Percentiles rank a stretch among this genome's conserved stretches.
These are phyloP conservation scores for Colletotrichum sp. DNA, from an alignment of 2,329 filamentous ascomycete genomes.

Conservation along the genomic window DNA sequence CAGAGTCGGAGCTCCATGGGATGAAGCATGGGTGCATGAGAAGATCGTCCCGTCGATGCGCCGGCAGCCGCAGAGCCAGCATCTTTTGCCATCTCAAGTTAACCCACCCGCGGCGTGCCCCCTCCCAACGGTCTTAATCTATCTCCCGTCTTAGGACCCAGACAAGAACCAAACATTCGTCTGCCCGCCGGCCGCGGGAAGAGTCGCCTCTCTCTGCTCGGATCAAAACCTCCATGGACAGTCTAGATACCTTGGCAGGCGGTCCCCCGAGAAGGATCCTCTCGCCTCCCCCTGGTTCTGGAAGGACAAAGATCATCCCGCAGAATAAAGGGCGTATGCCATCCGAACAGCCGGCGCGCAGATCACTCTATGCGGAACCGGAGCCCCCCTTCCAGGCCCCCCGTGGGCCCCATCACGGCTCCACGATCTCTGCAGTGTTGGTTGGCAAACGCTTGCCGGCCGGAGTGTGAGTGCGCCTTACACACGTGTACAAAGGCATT, in stretches of 20 bases:
- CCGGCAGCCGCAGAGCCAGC: neutral
- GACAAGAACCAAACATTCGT: neutral
- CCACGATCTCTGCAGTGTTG: neutral
- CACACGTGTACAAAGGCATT: neutral
- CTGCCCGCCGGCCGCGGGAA: neutral
- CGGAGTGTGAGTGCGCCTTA: neutral
- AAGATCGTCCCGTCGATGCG: neutral
- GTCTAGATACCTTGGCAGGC: neutral
- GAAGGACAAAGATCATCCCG: neutral
- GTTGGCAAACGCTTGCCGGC: neutral
- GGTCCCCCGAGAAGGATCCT: neutral
- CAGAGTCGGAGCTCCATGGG: neutral
- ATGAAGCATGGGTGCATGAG: neutral
- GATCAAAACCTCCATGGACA: neutral
- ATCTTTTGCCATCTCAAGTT: neutral
- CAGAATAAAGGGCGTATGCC: neutral
- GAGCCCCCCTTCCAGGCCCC: neutral
- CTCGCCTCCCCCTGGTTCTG: neutral
- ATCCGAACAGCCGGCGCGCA: constrained; percentile 9
- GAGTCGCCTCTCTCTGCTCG: neutral
- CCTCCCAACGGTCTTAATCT: neutral
- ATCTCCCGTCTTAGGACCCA: neutral
- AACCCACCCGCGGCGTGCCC: neutral
- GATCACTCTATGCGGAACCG: constrained; percentile 14
- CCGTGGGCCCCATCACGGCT: neutral